phyloP scores from a whole-genome alignment of 176 grass and related monocot species.

The Oryza nivara region DNA sequence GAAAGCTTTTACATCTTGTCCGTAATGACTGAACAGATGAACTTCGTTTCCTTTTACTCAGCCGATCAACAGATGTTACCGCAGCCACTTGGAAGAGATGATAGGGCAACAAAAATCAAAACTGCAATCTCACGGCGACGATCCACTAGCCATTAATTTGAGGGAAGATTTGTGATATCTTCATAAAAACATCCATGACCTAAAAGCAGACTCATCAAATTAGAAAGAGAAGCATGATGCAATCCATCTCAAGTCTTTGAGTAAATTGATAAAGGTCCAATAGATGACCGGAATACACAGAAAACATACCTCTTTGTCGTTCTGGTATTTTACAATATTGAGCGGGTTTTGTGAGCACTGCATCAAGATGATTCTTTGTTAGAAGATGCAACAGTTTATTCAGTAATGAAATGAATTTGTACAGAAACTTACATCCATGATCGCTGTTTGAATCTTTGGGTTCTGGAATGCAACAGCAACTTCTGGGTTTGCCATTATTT shows the following conservation, averaged over 20 bases:
- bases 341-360: conserved; percentile 98
- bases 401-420: conserved; percentile 26
- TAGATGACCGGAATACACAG: not conserved
- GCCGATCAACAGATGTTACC: conserved; percentile 25
- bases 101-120: conserved; percentile 49
- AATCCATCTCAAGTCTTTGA: not conserved
- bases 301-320: conserved; percentile 86
- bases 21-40: conserved; percentile 19
- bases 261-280: not conserved
- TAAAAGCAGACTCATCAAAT: conserved; percentile 36
- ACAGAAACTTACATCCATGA: conserved; percentile 80
- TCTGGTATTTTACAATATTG: conserved; percentile 97
- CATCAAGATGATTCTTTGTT: conserved; percentile 47
- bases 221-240: not conserved
- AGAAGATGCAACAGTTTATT: conserved; percentile 41
- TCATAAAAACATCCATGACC: conserved; percentile 99
- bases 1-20: not conserved
- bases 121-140: conserved; percentile 29
- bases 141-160: conserved; percentile 71
- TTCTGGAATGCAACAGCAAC: conserved; percentile 96
- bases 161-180: conserved; percentile 98
- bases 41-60: conserved; percentile 11
- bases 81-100: conserved; percentile 23
- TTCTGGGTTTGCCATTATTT: conserved; percentile 98
- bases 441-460: conserved; percentile 97